Evolutionary conservation across 2,329 filamentous ascomycete genomes (phyloP).

Genomic region (Apiospora saccharicola): DNA sequence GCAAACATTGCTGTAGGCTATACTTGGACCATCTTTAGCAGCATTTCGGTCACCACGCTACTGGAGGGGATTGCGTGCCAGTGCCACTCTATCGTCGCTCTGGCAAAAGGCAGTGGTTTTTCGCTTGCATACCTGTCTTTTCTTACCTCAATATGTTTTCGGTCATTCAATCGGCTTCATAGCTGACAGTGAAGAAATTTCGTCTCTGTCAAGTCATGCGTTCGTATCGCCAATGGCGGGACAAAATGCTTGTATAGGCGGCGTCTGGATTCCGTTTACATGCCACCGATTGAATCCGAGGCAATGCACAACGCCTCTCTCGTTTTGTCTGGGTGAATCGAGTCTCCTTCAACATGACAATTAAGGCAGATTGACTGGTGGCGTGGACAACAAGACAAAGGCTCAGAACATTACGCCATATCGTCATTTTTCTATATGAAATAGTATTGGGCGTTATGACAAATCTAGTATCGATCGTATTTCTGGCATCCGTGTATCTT

Average conservation of each 20-base stretch:
- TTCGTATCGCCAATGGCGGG: conserved; percentile 37
- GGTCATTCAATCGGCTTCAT: conserved; percentile 36
- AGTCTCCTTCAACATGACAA: conserved; percentile 46
- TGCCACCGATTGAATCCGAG: conserved; percentile 45
- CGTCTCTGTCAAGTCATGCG: conserved; percentile 42
- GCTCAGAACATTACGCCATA: conserved; percentile 39
- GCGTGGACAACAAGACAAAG: conserved; percentile 34
- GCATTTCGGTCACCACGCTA: conserved; percentile 29
- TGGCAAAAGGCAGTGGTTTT: conserved; percentile 33
- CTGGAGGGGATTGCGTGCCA: conserved; percentile 34
- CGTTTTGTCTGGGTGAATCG: conserved; percentile 44
- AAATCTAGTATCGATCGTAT: conserved; percentile 45
- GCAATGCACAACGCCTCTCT: conserved; percentile 45
- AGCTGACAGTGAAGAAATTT: neutral
- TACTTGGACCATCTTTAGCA: conserved; percentile 29
- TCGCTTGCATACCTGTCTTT: neutral
- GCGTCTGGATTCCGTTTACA: neutral
- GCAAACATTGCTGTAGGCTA: conserved; percentile 45
- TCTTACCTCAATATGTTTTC: neutral
- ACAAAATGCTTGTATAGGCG: conserved; percentile 36
- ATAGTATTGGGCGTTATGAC: conserved; percentile 44
- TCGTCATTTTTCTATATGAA: conserved; percentile 44
- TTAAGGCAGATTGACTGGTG: conserved; percentile 46
- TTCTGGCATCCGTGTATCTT: conserved; percentile 46
- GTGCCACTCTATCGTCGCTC: conserved; percentile 41